Conservation (phyloP, 352 stramenopile species). For the Globisporangium lucens region DNA sequence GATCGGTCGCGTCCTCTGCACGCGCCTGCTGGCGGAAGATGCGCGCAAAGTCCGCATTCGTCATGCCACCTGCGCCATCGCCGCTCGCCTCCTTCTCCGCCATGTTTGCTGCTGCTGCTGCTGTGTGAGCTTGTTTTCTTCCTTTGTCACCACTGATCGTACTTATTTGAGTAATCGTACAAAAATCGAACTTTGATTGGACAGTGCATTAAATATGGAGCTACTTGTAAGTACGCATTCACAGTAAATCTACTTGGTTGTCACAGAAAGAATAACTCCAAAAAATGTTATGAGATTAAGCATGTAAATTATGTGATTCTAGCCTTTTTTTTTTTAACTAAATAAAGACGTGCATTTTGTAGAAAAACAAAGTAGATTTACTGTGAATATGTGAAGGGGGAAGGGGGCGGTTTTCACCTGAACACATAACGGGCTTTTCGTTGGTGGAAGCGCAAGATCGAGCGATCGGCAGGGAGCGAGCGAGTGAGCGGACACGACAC, state of each 20-base stretch:
- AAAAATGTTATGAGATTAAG: no score
- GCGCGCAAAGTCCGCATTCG: slow-evolving; percentile 79
- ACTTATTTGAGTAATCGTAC: no score
- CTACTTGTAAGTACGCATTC: no score
- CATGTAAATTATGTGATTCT: no score
- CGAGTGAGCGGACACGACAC: neutral
- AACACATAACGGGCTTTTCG: slow-evolving; percentile 14
- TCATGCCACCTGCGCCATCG: slow-evolving; percentile 25
- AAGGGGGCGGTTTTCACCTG: neutral
- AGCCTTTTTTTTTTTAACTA: no score
- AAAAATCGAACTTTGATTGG: no score
- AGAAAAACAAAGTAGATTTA: no score
- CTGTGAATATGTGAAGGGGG: neutral
- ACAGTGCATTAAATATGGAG: no score
- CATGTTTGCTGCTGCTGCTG: neutral
- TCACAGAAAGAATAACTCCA: no score
- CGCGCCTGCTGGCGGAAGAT: slow-evolving; percentile 55
- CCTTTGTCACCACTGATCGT: no score
- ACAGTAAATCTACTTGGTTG: no score
- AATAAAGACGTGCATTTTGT: no score
- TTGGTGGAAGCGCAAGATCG: slow-evolving; percentile 15
- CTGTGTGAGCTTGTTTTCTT: neutral
- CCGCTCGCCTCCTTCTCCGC: neutral
- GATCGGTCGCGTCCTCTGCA: neutral
- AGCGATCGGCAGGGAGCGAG: neutral